Base-by-base conservation (phyloP, 306 rosid species). In the Lathyrus aphaca region DNA sequence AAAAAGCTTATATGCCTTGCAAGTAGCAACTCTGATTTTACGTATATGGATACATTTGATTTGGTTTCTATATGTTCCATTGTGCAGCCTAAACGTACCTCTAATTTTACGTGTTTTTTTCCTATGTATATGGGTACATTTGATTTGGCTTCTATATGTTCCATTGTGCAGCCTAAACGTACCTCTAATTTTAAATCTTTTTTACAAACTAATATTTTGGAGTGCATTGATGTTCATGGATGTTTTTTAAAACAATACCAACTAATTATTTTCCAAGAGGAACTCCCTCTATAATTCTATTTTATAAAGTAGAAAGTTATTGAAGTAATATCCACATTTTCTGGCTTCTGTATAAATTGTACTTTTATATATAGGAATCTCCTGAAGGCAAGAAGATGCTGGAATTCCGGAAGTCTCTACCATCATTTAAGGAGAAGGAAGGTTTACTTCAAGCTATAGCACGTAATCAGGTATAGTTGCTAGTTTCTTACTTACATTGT, bases 361-460 rank as follows among this genome's bases (percentile, higher is more conserved):
- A 74, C 32, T 46, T 68, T 72, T 68, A 54, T 12, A 50, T 76
- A 49, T 29, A 94, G 99, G 88, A 89, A 62, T 94, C 99, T 71
- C 79, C 71, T 57, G 95, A 91, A 77, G 99, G 99, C 65, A 91
- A 66, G 77, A 80, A 75, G 77, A 83, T 94, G 84, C 82, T 88
- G 80, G 89, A 83, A 69, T 89, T 94, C 74, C 92, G 97, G 66
- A 76, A 75, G 75, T 81, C 85, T 77, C 95, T 94, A 53, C 99
- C 97, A 60, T 84, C 97, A 50, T 94, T 82, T 77, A 84, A 74
- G 73, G 96, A 85, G 82, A 91, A 89, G 84, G 96, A 87, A 65
- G 73, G 96, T 56, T 57, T 94, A 74, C 81, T 94, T 77, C 78
- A 84, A 74, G 87, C 92, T 77, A 82, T 94, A 79, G 84, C 95